phyloP scores from a whole-genome alignment of 306 rosid genomes.

The Vicia villosa region DNA sequence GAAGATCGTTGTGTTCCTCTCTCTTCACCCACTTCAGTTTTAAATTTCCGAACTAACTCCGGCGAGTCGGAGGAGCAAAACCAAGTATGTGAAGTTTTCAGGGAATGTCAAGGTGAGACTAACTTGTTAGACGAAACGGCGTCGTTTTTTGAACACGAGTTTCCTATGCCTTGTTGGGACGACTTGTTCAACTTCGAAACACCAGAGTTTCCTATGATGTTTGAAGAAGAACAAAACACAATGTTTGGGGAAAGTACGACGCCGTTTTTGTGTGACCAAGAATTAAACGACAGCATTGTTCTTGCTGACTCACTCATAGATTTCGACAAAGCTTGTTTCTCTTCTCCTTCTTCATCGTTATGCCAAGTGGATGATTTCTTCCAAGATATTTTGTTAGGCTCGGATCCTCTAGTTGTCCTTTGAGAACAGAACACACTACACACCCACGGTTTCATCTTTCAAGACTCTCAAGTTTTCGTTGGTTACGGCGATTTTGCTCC shows the following conservation, averaged over 20 bases:
- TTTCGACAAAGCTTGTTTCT: constrained; percentile 39
- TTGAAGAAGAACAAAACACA: constrained; percentile 48
- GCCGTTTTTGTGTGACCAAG: constrained; percentile 40
- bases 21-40: constrained; percentile 79
- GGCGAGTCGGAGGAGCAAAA: constrained; percentile 25
- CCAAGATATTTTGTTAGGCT: constrained; percentile 67
- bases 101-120: constrained; percentile 54
- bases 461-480: not conserved
- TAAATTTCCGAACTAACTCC: constrained; percentile 58
- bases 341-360: constrained; percentile 15
- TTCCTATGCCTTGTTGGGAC: constrained; percentile 43
- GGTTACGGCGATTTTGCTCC: constrained; percentile 50
- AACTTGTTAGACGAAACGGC: constrained; percentile 32
- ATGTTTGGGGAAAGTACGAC: constrained; percentile 39
- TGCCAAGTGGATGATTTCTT: constrained; percentile 75
- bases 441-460: not conserved
- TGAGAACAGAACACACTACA: constrained; percentile 33
- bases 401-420: constrained; percentile 78
- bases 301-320: constrained; percentile 47
- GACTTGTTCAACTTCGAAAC: constrained; percentile 52
- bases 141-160: constrained; percentile 40
- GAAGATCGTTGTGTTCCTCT: constrained; percentile 57
- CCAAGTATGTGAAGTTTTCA: not conserved
- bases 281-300: constrained; percentile 36
- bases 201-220: constrained; percentile 40